Evolutionary conservation across 192 early-diverging fungal species (phyloP), one percentile per base, ranked within the genome.

Genomic region (Entomortierella lignicola): DNA sequence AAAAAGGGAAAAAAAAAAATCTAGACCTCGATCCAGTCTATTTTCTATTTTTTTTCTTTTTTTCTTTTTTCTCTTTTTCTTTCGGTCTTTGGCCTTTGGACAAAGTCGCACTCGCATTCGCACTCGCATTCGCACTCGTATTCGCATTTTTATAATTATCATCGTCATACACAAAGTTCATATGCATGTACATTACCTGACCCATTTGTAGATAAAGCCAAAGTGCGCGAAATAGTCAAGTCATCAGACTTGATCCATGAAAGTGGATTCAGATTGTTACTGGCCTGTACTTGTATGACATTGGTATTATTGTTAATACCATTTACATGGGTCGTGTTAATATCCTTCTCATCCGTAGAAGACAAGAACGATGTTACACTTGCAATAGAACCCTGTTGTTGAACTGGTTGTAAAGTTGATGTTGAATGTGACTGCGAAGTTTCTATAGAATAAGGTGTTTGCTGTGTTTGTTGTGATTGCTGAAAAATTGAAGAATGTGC

Each of bases 171-270:
- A n/a, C n/a, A n/a, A n/a, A n/a, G n/a, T n/a, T n/a, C n/a, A n/a
- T n/a, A n/a, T n/a, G n/a, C n/a, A n/a, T n/a, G n/a, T n/a, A n/a
- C n/a, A n/a, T n/a, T n/a, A n/a, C n/a, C n/a, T n/a, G n/a, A n/a
- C 10, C 43, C 44, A 31, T 18, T 29, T 8, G 59, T 37, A 37
- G 68, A 59, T 2, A 70, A 50, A 26, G 37, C 52, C 2, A 70
- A 41, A 20, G 60, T 60, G 10, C 60, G 59, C 55, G 55, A 52
- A 31, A 23, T 70, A 26, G 62, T 51, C 26, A 32, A 20, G 2
- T 41, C 30, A 27, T 70, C 59, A 12, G 68, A 50, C 37, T 70
- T 70, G 11, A 8, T 13, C 68, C 60, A 61, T 8, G 66, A 48
- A 13, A 51, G 10, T 7, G 21, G 2, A 51, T 31, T 6, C 8